Percentiles rank a stretch among this genome's conserved stretches.
Evolutionary conservation across 2,329 filamentous ascomycete genomes (phyloP).

Genomic region (Cryphonectria nitschkei): DNA sequence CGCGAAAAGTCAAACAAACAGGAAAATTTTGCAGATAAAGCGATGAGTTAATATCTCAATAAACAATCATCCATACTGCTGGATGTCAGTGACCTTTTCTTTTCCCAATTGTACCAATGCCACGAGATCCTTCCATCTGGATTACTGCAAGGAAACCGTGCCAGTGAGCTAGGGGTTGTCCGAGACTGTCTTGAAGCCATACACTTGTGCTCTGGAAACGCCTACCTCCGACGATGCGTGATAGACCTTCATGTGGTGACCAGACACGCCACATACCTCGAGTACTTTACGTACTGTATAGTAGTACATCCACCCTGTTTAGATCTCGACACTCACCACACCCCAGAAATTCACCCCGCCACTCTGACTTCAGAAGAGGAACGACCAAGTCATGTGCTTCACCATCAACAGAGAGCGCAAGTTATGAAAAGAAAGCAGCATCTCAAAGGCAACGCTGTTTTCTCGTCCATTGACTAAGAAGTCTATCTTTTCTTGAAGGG

Average conservation of each 20-base stretch:
- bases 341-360: not conserved
- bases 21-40: constrained; percentile 28
- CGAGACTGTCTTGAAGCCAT: not conserved
- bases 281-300: not conserved
- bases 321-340: not conserved
- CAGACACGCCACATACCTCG: not conserved
- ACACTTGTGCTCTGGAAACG: not conserved
- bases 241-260: not conserved
- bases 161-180: not conserved
- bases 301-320: not conserved
- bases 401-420: too few species aligned
- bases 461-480: not conserved
- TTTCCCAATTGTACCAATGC: not conserved
- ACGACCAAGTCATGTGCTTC: too few species aligned
- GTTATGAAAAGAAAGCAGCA: not conserved
- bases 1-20: constrained; percentile 28
- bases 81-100: not conserved
- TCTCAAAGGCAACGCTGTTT: not conserved
- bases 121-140: not conserved
- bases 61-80: constrained; percentile 13
- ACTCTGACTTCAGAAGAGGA: not conserved
- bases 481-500: not conserved
- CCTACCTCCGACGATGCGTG: not conserved
- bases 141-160: not conserved
- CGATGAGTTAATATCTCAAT: constrained; percentile 25